Base-by-base conservation (phyloP, 176 grass and related monocot genomes). In the Bothriochloa decipiens region DNA sequence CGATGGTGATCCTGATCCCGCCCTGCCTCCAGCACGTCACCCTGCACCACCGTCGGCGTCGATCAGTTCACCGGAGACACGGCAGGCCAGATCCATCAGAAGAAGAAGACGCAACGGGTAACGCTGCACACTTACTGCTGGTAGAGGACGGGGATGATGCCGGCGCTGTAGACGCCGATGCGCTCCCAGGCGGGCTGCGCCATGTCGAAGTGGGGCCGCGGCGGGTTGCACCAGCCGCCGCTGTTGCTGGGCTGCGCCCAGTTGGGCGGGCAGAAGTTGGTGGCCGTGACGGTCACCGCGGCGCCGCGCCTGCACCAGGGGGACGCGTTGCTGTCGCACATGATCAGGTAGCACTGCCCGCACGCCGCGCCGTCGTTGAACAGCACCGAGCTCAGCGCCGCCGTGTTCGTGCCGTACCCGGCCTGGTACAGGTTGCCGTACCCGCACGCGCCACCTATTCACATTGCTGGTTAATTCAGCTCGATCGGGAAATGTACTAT, bases 181-280 rank as follows among this genome's bases (percentile, higher is more conserved):
- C 37, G 55, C 81, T 83, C 81, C 55, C 58, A 83, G 2, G 81
- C 81, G 0, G 81, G 81, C 41, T 65, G 81, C 40, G 81, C 70
- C 81, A 83, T 83, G 78, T 95, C 93, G 55, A 95, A 95, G 65
- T 95, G 93, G 0, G 90, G 64, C 7, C 90, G 85, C 5, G 93
- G 93, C 5, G 93, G 90, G 82, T 95, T 95, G 75, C 93, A 95
- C 93, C 93, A 95, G 55, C 93, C 90, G 36, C 93, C 93, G 73
- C 87, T 81, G 76, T 95, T 78, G 42, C 87, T 90, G n/a, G 93
- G 85, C 33, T 88, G 87, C 0, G 90, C 93, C 69, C 88, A 92
- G 74, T 95, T 95, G 41, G 90, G 93, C 3, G 93, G 93, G 77
- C 93, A 95, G 28, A 95, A 77, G 66, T 95, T 95, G 78, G 93